Evolutionary conservation across 1,139 yeast genomes (phyloP).

Genomic region (Kurtzmaniella quercitrusa): DNA sequence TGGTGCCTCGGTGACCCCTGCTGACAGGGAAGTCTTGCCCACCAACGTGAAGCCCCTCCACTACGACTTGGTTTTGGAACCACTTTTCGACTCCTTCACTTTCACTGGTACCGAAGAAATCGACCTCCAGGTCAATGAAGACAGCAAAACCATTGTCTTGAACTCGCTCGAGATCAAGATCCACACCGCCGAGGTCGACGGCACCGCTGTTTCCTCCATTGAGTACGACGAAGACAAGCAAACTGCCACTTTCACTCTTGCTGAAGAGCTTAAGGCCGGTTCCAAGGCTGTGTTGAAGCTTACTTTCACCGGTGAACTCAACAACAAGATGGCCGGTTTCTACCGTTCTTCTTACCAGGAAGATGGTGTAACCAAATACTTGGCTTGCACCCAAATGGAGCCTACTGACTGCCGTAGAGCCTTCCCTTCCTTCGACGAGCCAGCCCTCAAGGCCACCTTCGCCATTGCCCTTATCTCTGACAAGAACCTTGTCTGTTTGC

Average conservation of each 20-base stretch:
- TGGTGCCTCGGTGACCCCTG: slow-evolving; percentile 7
- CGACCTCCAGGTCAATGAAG: slow-evolving; percentile 58
- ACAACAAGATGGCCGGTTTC: slow-evolving; percentile 85
- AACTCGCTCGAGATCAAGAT: slow-evolving; percentile 66
- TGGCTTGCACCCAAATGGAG: slow-evolving; percentile 86
- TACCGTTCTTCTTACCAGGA: slow-evolving; percentile 67
- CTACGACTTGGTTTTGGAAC: slow-evolving; percentile 69
- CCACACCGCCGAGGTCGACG: slow-evolving; percentile 45
- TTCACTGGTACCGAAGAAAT: slow-evolving; percentile 65
- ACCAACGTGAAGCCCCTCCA: slow-evolving; percentile 67
- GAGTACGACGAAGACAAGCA: slow-evolving; percentile 52
- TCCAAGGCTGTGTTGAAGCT: slow-evolving; percentile 43
- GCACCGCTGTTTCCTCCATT: slow-evolving; percentile 23
- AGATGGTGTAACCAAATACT: slow-evolving; percentile 57
- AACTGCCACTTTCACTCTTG: slow-evolving; percentile 59
- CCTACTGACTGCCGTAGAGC: slow-evolving; percentile 89
- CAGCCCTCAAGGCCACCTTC: slow-evolving; percentile 76
- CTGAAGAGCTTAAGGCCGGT: slow-evolving; percentile 43
- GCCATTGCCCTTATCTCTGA: slow-evolving; percentile 61
- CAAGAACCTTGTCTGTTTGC: slow-evolving; percentile 58
- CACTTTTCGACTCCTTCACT: slow-evolving; percentile 65
- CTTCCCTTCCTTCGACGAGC: slow-evolving; percentile 89
- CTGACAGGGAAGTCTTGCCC: slow-evolving; percentile 66
- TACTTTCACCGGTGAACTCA: slow-evolving; percentile 65
- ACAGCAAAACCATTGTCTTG: slow-evolving; percentile 47